These are phyloP conservation scores for Schizonepeta tenuifolia DNA, from an alignment of 257 asterid species.

Conservation along the genomic window DNA sequence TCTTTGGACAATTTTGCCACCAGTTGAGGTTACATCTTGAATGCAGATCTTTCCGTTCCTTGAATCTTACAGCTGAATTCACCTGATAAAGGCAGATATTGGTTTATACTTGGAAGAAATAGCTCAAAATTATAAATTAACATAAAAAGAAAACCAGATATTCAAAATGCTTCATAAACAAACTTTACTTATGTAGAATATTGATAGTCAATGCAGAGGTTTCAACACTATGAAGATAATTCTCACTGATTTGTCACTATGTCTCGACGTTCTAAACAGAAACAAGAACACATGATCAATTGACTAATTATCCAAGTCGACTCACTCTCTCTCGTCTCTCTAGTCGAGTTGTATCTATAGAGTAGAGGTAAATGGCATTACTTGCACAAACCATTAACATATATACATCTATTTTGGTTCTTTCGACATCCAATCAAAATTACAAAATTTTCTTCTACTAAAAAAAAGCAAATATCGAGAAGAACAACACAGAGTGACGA, in stretches of 20 bases:
- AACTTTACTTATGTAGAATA: neutral
- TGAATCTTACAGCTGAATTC: conserved; percentile 69
- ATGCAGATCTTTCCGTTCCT: conserved; percentile 64
- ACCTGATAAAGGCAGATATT: conserved; percentile 42
- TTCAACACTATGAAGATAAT: neutral
- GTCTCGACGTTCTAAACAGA: too few species aligned
- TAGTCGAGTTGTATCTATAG: too few species aligned
- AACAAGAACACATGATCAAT: too few species aligned
- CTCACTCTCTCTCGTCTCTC: too few species aligned
- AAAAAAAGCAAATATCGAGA: neutral
- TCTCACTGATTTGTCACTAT: neutral
- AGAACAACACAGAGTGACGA: neutral
- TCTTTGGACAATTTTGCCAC: conserved; percentile 52
- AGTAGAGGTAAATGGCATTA: too few species aligned
- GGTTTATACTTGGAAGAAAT: too few species aligned
- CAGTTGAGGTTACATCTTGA: conserved; percentile 72
- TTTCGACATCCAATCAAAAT: neutral
- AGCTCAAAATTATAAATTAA: neutral
- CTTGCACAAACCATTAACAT: neutral
- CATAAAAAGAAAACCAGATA: neutral
- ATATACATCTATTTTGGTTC: neutral
- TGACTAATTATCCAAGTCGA: too few species aligned
- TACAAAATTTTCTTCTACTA: neutral
- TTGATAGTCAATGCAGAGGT: neutral
- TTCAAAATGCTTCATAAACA: neutral